Base-by-base conservation (phyloP, 2,329 filamentous ascomycete genomes). In the Diaporthe eres region DNA sequence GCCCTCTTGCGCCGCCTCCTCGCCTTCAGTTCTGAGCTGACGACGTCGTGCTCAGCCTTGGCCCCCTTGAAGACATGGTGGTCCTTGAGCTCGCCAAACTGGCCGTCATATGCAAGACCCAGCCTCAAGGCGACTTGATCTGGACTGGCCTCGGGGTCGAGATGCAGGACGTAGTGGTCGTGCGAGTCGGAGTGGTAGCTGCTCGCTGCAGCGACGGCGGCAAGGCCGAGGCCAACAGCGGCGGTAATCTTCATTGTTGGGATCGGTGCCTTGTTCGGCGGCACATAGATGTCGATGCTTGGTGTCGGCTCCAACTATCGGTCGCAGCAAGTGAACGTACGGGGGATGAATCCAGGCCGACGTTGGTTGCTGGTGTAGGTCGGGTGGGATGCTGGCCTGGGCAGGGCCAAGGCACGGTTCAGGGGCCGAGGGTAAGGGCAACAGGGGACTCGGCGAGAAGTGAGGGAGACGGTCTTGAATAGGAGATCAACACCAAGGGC, bases 91-190 rank as follows among this genome's bases (percentile, higher is more conserved):
- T 94, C 91, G 78, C 94, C 94, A 25, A 98, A 88, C 63, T 91
- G 91, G 51, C 96, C 96, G 80, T 98, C 94, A 84, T 98, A 93
- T 60, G 90, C 88, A 65, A 98, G 87, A 28, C 94, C 95, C 12
- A 99, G 87, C 31, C 91, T 89, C 61, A 87, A 86, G 39, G 95
- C 95, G 78, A 98, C 88, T 55, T 93, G 88, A 34, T 90, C 85
- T 22, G 95, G 95, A 19, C 91, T 88, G 9, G 90, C 88, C 51
- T 90, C 87, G 17, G 90, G 86, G 76, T 93, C 91, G 81, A 99
- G 90, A 79, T 98, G 94, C 63, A 99, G 88, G 95, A 97, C 95
- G 83, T 98, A 98, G 86, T 98, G 98, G 84, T 99, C 96, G 85
- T 95, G 92, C 53, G 90, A 88, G 68, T 94, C 90, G 87, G 97